These are phyloP conservation scores for Solanum medicagineum DNA, from an alignment of 257 asterid genomes.

Conservation along the genomic window DNA sequence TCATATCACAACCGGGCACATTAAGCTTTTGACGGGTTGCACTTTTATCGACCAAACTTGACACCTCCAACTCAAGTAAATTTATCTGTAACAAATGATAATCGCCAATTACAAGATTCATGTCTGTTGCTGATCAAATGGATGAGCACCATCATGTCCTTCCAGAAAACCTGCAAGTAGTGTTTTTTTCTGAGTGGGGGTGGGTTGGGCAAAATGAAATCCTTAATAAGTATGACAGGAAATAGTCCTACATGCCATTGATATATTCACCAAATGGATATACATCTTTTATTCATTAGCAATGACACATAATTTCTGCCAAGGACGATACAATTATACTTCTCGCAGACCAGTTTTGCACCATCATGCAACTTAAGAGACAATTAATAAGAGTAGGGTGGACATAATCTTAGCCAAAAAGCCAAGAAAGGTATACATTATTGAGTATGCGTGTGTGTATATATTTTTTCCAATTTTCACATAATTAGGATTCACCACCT, in stretches of 20 bases:
- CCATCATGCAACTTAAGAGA: background rate
- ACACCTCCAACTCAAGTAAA: background rate
- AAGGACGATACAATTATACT: background rate
- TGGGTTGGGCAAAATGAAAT: background rate
- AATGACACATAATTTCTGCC: background rate
- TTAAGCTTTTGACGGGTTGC: background rate
- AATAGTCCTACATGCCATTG: background rate
- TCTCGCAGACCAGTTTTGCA: background rate
- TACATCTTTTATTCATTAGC: background rate
- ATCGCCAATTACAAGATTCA: background rate
- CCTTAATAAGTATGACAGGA: background rate
- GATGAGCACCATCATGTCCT: background rate
- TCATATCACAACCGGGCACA: background rate
- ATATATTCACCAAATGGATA: background rate
- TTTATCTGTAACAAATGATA: background rate
- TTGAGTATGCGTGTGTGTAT: background rate
- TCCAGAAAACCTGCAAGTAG: background rate
- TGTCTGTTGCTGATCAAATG: background rate
- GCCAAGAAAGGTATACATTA: background rate
- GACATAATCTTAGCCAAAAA: background rate
- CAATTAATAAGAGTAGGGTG: background rate
- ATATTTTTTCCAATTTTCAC: background rate
- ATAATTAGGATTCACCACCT: background rate
- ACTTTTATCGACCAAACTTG: background rate
- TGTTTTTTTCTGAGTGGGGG: background rate